These are phyloP conservation scores for Adansonia gregorii DNA, from an alignment of 441 rosid genomes.

Conservation along the genomic window DNA sequence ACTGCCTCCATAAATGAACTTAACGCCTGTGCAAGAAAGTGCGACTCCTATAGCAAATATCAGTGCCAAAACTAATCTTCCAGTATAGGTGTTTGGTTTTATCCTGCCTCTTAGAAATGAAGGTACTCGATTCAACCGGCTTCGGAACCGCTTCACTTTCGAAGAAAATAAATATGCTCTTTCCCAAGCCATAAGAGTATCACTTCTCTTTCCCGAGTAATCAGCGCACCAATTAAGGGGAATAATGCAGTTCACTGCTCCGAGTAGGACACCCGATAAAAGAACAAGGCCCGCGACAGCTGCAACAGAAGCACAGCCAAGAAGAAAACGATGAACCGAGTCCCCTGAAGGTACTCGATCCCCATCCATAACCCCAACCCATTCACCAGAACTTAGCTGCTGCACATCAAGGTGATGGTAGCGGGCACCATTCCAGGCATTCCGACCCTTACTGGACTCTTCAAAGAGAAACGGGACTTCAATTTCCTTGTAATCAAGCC, in stretches of 20 bases:
- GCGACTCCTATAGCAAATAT: conserved; percentile 54
- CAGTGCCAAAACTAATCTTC: conserved; percentile 55
- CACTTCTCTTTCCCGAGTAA: conserved; percentile 63
- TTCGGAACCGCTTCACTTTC: conserved; percentile 65
- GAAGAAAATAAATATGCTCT: conserved; percentile 54
- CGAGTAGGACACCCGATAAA: conserved; percentile 65
- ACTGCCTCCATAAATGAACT: conserved; percentile 72
- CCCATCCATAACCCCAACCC: conserved; percentile 87
- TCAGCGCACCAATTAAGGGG: conserved; percentile 84
- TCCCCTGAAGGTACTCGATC: conserved; percentile 90
- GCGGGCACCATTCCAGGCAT: conserved; percentile 87
- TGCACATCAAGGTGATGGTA: conserved; percentile 84
- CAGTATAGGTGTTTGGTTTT: conserved; percentile 55
- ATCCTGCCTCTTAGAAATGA: conserved; percentile 57
- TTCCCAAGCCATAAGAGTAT: conserved; percentile 54
- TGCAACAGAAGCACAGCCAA: conserved; percentile 73
- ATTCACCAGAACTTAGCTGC: conserved; percentile 77
- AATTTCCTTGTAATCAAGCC: conserved; percentile 70
- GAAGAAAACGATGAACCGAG: conserved; percentile 47
- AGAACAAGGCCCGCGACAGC: conserved; percentile 53
- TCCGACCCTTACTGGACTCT: conserved; percentile 59
- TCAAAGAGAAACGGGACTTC: conserved; percentile 65
- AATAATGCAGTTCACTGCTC: conserved; percentile 75
- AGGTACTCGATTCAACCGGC: conserved; percentile 73
- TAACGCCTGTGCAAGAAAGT: conserved; percentile 59